Evolutionary conservation across 805 yeast genomes (phyloP), one percentile per base, ranked within the genome.

Genomic region (Ogataea paraovalis): DNA sequence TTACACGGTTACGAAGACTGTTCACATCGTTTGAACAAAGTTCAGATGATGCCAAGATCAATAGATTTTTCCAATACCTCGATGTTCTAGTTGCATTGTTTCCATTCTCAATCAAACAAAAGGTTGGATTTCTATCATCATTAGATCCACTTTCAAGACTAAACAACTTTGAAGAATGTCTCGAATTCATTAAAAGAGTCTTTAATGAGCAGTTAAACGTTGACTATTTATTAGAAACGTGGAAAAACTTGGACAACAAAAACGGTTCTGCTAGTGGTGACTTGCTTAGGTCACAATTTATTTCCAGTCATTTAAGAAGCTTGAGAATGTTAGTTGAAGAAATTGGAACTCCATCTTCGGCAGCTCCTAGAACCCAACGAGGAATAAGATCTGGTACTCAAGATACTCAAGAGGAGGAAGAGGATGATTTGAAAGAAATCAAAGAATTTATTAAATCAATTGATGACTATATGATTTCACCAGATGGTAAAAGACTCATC

Each of bases 401-500:
- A 19, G 64, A 59, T 3, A 65, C 56, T 7, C 67, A 60, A n/a
- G 70, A 62, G n/a, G 75, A 69, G 21, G 76, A 72, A 7, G 77
- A 72, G 7, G 79, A 73, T 38, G 75, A 73, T n/a, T 34, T 60
- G 40, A 55, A 55, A 38, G 54, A 48, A 4, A 51, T 67, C 16
- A 44, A 44, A 4, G 69, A 70, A 14, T 61, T 72, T 45, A 51
- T 67, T 10, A 58, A 56, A 6, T 52, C 58, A 7, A 53, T 75
- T 16, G 62, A 60, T 40, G 55, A 57, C 3, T 71, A 64, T 9
- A 54, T 57, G 19, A 65, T 76, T 10, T 54, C 71, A 18, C 63
- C 62, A 18, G 80, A 75, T 54, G 79, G 78, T 8, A 62, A 62
- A 27, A 67, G 67, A 43, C 50, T 74, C 23, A 46, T 76, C 1